These are phyloP conservation scores for Aschersonia sp. DNA, from an alignment of 2,329 filamentous ascomycete species.

Conservation along the genomic window DNA sequence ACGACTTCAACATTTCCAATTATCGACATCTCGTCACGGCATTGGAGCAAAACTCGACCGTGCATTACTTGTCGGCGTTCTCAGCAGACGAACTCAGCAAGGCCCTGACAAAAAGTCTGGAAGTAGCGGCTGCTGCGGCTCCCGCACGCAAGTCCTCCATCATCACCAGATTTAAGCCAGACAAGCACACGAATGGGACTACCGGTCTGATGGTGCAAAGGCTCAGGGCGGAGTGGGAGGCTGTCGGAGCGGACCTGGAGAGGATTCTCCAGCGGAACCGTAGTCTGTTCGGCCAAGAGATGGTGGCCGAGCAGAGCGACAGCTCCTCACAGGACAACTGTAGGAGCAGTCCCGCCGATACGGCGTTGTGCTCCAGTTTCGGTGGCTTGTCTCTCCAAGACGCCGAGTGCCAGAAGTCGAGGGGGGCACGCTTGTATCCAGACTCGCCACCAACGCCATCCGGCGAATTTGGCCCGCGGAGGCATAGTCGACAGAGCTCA, in stretches of 20 bases:
- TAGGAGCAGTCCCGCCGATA: conserved; percentile 10
- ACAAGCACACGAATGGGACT: conserved; percentile 13
- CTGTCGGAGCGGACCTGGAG: conserved; percentile 16
- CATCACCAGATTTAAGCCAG: conserved; percentile 18
- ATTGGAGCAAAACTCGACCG: conserved; percentile 24
- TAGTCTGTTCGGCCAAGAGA: conserved; percentile 11
- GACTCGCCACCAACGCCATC: conserved; percentile 1
- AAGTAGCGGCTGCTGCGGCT: conserved; percentile 12
- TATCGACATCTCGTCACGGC: conserved; percentile 30
- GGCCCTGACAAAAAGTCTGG: conserved; percentile 19
- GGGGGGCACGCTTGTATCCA: conserved; percentile 7
- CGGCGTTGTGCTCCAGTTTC: conserved; percentile 16
- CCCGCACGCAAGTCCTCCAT: conserved; percentile 18
- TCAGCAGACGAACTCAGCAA: conserved; percentile 19
- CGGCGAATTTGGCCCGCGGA: conserved; percentile 1
- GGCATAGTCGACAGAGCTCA: conserved; percentile 4
- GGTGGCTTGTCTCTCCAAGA: conserved; percentile 21
- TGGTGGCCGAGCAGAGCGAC: conserved; percentile 8
- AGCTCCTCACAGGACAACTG: conserved; percentile 9
- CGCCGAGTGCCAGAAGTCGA: conserved; percentile 12
- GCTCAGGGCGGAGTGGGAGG: conserved; percentile 24
- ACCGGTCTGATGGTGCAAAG: conserved; percentile 20
- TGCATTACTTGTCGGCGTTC: conserved; percentile 29
- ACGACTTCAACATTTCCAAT: conserved; percentile 38
- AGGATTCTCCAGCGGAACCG: conserved; percentile 21